Conservation (phyloP, 192 early-diverging fungal species). For the Dissophora globulifera region DNA sequence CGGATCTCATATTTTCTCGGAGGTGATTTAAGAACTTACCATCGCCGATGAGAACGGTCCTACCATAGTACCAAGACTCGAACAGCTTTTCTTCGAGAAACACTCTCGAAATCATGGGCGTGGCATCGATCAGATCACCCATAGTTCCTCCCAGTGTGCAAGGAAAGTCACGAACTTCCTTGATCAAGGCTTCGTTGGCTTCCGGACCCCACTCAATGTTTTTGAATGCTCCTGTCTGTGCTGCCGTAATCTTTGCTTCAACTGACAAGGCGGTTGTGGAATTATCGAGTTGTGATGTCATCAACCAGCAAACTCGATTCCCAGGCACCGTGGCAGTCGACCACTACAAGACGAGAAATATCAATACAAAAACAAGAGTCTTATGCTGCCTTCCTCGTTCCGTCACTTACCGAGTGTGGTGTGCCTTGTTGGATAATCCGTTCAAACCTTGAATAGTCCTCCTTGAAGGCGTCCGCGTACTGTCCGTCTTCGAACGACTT, state of each 20-base stretch:
- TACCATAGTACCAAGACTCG: constrained; percentile 28
- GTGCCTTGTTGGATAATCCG: background rate
- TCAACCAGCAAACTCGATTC: constrained; percentile 22
- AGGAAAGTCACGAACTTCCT: background rate
- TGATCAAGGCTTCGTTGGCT: constrained; percentile 4
- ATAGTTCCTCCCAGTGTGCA: constrained; percentile 14
- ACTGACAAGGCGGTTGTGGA: background rate
- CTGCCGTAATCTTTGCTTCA: background rate
- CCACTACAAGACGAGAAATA: too few species aligned
- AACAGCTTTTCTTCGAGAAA: constrained; percentile 41
- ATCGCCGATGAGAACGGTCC: constrained; percentile 27
- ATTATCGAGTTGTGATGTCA: background rate
- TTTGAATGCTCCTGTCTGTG: background rate
- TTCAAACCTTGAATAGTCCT: background rate
- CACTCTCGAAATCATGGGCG: constrained; percentile 35
- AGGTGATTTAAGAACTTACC: too few species aligned
- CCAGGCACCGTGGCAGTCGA: background rate
- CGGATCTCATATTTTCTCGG: too few species aligned
- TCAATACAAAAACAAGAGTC: too few species aligned
- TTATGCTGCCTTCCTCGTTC: too few species aligned
- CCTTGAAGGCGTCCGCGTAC: too few species aligned
- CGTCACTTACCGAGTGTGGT: background rate
- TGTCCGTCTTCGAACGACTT: background rate
- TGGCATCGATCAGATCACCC: constrained; percentile 22
- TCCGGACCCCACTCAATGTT: constrained; percentile 30